Conservation (phyloP, 2,329 filamentous ascomycete genomes). For the Fusarium secorum region DNA sequence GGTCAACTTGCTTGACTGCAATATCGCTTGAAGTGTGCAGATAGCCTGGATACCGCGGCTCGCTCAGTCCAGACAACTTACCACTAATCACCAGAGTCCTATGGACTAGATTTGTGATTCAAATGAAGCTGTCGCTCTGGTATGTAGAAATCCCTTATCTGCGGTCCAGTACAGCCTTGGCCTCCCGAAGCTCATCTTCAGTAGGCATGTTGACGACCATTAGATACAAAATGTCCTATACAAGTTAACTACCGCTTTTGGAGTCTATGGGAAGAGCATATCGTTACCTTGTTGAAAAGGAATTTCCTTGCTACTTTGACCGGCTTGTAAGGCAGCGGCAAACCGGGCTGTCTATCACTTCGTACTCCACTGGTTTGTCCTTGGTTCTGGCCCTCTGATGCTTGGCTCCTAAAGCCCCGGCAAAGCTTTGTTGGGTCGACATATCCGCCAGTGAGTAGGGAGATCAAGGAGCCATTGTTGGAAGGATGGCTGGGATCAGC, state of each 20-base stretch:
- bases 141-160: not conserved
- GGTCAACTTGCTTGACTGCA: not conserved
- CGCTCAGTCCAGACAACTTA: too few relatives aligned
- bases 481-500: slow-evolving; percentile 7
- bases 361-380: not conserved
- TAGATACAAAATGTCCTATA: slow-evolving; percentile 3
- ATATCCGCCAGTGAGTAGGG: slow-evolving; percentile 3
- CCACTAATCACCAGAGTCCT: not conserved
- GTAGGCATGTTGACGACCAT: slow-evolving; percentile 10
- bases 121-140: not conserved
- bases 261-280: accelerated
- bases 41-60: too few relatives aligned
- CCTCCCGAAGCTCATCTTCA: not conserved
- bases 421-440: not conserved
- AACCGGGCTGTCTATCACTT: not conserved
- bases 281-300: slow-evolving; percentile 2
- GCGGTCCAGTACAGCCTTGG: not conserved
- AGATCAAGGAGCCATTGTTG: slow-evolving; percentile 3
- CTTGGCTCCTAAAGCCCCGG: not conserved
- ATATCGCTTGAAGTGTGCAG: not conserved
- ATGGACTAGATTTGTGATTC: not conserved
- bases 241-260: not conserved
- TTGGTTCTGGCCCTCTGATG: not conserved
- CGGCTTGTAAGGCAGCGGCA: not conserved
- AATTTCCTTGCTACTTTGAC: slow-evolving; percentile 1